Base-by-base conservation (phyloP, 23 red algal species). In the Gracilaria caudata region DNA sequence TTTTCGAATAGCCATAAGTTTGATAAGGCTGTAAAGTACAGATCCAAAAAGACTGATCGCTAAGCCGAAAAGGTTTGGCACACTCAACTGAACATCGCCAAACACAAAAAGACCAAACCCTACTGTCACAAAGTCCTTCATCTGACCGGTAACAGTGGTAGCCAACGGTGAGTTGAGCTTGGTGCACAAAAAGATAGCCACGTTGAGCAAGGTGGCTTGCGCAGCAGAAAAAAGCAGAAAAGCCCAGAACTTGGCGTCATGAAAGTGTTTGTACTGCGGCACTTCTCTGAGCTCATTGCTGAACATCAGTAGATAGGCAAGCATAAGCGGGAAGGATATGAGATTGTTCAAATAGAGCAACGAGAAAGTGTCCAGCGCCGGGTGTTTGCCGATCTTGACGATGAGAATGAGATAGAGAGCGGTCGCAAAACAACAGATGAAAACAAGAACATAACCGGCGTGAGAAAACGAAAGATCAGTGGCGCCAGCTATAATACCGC, bases 121-220 rank as follows among this genome's bases (percentile, higher is more conserved):
- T 3, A 97, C 76, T 11, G 90, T 88, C 30, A 94, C 85, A 45
- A 97, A 73, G 51, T 97, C 95, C 85, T 97, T 97, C 32, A 88
- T 78, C 77, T 97, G 95, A 57, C 87, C 89, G n/a, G 95, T 92
- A 24, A 97, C 87, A 34, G 90, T 97, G 28, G 89, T 90, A 16
- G 95, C 90, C 44, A 97, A 80, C 2, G 95, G 90, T 43, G 95
- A 97, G 64, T 97, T 97, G 21, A 91, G 84, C 44, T 59, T 89
- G n/a, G 95, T 97, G 57, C 90, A 92, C 64, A 92, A 90, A 84
- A 88, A 97, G 71, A 97, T 93, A 23, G 90, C 80, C 21, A 92
- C 78, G 54, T 97, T 97, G 66, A 97, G 85, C 49, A 97, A 63
- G 71, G 90, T 94, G 0, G 86, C 82, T 38, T 87, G 90, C 30